A percentile compares a stretch with the other conserved stretches of the same genome.
phyloP scores from a whole-genome alignment of 2,329 filamentous ascomycete genomes.

The Fusarium albidum region DNA sequence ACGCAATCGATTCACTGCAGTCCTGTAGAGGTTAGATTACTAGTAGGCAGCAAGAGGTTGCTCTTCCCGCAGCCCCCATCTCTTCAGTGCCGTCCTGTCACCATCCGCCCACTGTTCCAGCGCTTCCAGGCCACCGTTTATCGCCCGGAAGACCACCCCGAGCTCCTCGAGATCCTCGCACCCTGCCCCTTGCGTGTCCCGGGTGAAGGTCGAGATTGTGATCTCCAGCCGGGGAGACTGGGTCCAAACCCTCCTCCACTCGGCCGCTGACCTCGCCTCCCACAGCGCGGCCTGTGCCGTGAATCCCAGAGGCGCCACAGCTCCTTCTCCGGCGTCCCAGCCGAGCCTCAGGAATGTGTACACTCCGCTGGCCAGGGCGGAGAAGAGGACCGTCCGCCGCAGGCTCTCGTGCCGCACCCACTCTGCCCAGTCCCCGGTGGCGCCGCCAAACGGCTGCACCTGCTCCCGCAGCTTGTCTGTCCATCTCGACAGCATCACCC shows the following conservation, averaged over 20 bases:
- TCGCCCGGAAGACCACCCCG: background rate
- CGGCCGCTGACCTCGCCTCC: conserved; percentile 11
- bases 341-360: conserved; percentile 10
- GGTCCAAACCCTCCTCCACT: conserved; percentile 4
- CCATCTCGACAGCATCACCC: background rate
- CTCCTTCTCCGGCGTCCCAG: background rate
- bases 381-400: conserved; percentile 9
- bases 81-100: conserved; percentile 1
- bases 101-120: conserved; percentile 11
- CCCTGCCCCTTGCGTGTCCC: background rate
- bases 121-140: conserved; percentile 3
- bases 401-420: conserved; percentile 13
- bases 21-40: no score
- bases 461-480: background rate
- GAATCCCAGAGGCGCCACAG: conserved; percentile 10
- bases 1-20: no score
- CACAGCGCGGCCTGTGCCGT: conserved; percentile 6
- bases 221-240: conserved; percentile 1
- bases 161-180: conserved; percentile 11
- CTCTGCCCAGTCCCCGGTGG: background rate
- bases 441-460: background rate
- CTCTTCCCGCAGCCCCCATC: conserved; percentile 7
- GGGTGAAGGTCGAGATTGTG: conserved; percentile 4
- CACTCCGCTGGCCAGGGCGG: conserved; percentile 1
- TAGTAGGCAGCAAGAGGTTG: background rate